Base-by-base conservation (phyloP, 176 grass and related monocot species). In the Oryza rufipogon region DNA sequence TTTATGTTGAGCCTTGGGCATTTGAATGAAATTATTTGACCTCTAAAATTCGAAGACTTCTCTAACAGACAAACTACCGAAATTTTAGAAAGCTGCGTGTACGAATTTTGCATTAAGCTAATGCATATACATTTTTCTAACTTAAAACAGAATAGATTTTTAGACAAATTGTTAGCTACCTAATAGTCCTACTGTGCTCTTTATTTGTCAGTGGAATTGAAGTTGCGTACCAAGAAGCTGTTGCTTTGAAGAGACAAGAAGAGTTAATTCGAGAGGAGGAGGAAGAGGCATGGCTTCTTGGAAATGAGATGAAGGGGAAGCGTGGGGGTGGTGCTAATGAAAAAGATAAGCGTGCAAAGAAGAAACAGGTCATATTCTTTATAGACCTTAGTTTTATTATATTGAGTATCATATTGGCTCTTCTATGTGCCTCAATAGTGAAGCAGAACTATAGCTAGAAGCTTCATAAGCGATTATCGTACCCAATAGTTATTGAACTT, bases 241-340 rank as follows among this genome's bases (percentile, higher is more conserved):
- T 99, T 89, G 91, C 93, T 77, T 89, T 96, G 68, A 99, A 87
- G 82, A 99, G 97, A 79, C 97, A 99, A 77, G 97, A 99, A 75
- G 93, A 99, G 61, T 84, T 99, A 45, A 99, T 99, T 90, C 93
- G 93, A 48, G 97, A 99, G 76, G 96, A 99, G 81, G 96, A 99
- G 81, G 96, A 99, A 70, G 93, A 82, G 51, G 97, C 93, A 20
- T 88, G 86, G 28, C 86, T 91, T 81, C 87, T 90, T 73, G 90
- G 96, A 89, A 90, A 88, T 81, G 91, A 92, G 52, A 79, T 61
- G 38, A 99, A 91, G 81, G 90, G 89, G 56, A 95, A 95, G 67
- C 85, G 86, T 51, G 45, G 67, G 19, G 79, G 89, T 70, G 79
- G 80, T 75, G 64, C 36, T 17, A 82, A 67, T 39, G 96, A 98